Base-by-base conservation (phyloP, 2,329 filamentous ascomycete species). In the Pleomassaria siparia region DNA sequence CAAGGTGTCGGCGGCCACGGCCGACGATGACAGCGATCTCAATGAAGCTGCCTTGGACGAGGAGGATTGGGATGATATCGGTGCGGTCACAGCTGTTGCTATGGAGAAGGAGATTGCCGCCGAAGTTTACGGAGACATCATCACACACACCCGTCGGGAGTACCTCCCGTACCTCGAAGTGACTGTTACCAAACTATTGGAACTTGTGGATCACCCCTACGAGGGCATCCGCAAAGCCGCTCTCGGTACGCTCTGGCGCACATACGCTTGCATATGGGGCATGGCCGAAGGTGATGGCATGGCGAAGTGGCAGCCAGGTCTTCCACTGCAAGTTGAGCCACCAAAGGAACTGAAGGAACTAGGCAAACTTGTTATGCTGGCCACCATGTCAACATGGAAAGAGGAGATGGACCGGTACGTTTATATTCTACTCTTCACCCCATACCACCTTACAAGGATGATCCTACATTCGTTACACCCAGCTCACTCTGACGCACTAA, bases 61-160 rank as follows among this genome's bases (percentile, higher is more conserved):
- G 3, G 88, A 90, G 33, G 89, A 91, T 51, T 91, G 89, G 82
- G 87, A 91, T 60, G 88, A 91, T 60, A 79, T 95, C 40, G 86
- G 84, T 48, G 89, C 89, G 42, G 88, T 95, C 53, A 95, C 90
- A 21, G 90, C 91, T 44, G 83, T 96, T 46, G 90, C 92, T 20
- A 83, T 96, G 62, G 94, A 97, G 80, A 96, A 97, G 75, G 94
- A 99, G 74, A 95, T 97, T 61, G 92, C 94, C 29, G 84, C 96
- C 36, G 94, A 99, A 72, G 91, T 96, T 5, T 82, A 96, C 28
- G 94, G 91, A 55, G 94, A 99, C 66, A 84, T 99, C 53, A 86
- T 97, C 63, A 87, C 88, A 39, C 86, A 95, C 76, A 89, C 89
- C 40, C 91, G 89, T 71, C 82, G 83, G 64, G 82, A 87, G 58